Conservation (phyloP, 2,329 filamentous ascomycete genomes). For the Aspergillus pseudoglaucus region DNA sequence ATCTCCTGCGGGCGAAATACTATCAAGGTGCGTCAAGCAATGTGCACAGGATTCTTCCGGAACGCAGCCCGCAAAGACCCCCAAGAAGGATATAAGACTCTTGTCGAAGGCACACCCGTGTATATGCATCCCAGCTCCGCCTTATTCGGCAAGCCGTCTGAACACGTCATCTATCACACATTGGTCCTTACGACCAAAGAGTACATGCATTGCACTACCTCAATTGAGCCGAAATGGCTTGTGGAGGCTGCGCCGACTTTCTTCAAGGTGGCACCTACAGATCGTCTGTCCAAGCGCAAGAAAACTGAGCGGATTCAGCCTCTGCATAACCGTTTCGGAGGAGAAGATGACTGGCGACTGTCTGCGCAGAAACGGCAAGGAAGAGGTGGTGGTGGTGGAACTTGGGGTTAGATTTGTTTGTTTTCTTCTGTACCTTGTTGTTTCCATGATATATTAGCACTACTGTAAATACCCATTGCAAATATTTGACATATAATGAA, state of each 20-base stretch:
- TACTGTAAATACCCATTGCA: not conserved
- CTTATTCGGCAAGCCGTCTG: conserved; percentile 89
- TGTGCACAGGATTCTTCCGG: conserved; percentile 92
- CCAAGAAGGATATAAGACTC: conserved; percentile 93
- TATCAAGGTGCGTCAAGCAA: conserved; percentile 74
- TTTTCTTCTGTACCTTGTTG: conserved; percentile 4
- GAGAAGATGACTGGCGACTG: conserved; percentile 91
- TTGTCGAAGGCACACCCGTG: conserved; percentile 90
- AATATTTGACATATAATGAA: not conserved
- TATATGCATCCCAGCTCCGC: conserved; percentile 90
- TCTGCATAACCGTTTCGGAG: conserved; percentile 84
- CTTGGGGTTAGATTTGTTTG: conserved; percentile 60
- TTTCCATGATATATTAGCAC: not conserved
- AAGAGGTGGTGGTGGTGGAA: conserved; percentile 80
- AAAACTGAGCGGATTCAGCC: conserved; percentile 92
- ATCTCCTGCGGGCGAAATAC: conserved; percentile 83
- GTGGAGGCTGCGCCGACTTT: conserved; percentile 97
- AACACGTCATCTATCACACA: conserved; percentile 88
- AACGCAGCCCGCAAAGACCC: conserved; percentile 93
- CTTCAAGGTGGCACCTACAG: conserved; percentile 91
- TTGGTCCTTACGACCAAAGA: conserved; percentile 62
- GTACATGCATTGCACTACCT: conserved; percentile 93
- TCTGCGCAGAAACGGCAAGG: conserved; percentile 81
- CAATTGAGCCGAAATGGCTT: conserved; percentile 88
- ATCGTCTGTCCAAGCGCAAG: conserved; percentile 82